These are phyloP conservation scores for Boechera retrofracta DNA, from an alignment of 345 rosid species.

Conservation along the genomic window DNA sequence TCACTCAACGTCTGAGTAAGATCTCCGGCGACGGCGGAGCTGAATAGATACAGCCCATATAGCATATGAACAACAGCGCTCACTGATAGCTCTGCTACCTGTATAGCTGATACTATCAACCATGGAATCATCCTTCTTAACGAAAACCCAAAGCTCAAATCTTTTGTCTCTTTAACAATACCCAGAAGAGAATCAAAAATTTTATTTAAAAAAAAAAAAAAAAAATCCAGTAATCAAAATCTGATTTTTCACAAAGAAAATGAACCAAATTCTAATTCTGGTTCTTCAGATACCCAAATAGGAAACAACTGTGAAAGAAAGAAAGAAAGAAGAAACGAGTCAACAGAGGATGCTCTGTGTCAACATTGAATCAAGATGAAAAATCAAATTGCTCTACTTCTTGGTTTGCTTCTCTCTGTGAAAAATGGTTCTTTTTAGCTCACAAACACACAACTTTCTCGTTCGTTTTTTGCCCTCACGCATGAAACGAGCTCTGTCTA, in stretches of 20 bases:
- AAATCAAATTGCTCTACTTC: not conserved
- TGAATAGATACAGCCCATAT: slow-evolving; percentile 81
- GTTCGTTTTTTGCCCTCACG: slow-evolving; percentile 33
- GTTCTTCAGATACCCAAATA: slow-evolving; percentile 15
- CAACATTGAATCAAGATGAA: slow-evolving; percentile 34
- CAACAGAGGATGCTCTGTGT: slow-evolving; percentile 19
- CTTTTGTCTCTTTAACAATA: slow-evolving; percentile 8
- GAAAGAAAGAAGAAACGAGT: slow-evolving; percentile 3
- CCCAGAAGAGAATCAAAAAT: not conserved
- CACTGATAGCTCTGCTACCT: slow-evolving; percentile 77
- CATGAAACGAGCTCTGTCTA: slow-evolving; percentile 34
- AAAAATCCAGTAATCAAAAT: slow-evolving; percentile 13
- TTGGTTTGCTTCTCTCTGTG: slow-evolving; percentile 24
- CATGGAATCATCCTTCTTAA: slow-evolving; percentile 39
- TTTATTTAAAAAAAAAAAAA: not conserved
- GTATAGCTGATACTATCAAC: slow-evolving; percentile 66
- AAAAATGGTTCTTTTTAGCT: slow-evolving; percentile 9
- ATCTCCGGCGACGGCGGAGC: slow-evolving; percentile 93
- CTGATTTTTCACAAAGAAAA: not conserved
- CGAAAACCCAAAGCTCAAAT: not conserved
- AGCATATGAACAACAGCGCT: slow-evolving; percentile 77
- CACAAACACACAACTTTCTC: slow-evolving; percentile 50
- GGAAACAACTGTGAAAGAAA: slow-evolving; percentile 8
- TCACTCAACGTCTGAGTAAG: slow-evolving; percentile 65
- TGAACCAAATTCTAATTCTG: not conserved